A percentile compares a stretch with the other conserved stretches of the same genome.
These are phyloP conservation scores for Plenodomus tracheiphilus DNA, from an alignment of 2,329 filamentous ascomycete species.

Conservation along the genomic window DNA sequence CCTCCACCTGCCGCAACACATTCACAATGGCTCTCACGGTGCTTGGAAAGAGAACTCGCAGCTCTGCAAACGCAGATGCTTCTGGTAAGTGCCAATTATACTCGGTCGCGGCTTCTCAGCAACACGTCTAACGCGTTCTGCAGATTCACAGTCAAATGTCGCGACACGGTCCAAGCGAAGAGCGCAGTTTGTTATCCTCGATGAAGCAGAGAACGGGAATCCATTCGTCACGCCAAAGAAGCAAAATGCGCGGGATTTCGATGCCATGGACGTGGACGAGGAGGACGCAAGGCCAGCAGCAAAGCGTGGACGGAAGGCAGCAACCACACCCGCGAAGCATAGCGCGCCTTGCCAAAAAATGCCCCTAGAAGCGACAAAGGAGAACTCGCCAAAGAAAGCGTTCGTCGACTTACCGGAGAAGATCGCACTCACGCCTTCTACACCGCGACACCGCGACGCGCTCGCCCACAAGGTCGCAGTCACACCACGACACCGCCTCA, in stretches of 20 bases:
- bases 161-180: conserved; percentile 48
- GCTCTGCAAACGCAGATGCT: conserved; percentile 27
- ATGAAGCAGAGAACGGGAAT: conserved; percentile 71
- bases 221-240: conserved; percentile 52
- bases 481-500: conserved; percentile 83
- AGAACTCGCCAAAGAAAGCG: conserved; percentile 52
- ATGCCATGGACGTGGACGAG: conserved; percentile 52
- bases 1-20: conserved; percentile 21
- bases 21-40: conserved; percentile 38
- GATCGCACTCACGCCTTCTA: conserved; percentile 61
- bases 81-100: conserved; percentile 27
- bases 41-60: conserved; percentile 46
- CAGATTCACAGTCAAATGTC: conserved; percentile 26
- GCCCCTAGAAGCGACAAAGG: conserved; percentile 51
- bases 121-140: conserved; percentile 29
- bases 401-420: conserved; percentile 55
- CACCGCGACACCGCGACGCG: conserved; percentile 78
- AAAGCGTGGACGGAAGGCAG: conserved; percentile 38
- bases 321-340: conserved; percentile 54
- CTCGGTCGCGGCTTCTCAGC: conserved; percentile 7
- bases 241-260: conserved; percentile 42
- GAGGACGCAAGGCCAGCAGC: conserved; percentile 34
- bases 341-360: conserved; percentile 48
- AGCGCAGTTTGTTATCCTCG: conserved; percentile 50
- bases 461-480: conserved; percentile 68